Evolutionary conservation across 768 basidiomycete genomes (phyloP).

Genomic region (Clavaria fumosa): DNA sequence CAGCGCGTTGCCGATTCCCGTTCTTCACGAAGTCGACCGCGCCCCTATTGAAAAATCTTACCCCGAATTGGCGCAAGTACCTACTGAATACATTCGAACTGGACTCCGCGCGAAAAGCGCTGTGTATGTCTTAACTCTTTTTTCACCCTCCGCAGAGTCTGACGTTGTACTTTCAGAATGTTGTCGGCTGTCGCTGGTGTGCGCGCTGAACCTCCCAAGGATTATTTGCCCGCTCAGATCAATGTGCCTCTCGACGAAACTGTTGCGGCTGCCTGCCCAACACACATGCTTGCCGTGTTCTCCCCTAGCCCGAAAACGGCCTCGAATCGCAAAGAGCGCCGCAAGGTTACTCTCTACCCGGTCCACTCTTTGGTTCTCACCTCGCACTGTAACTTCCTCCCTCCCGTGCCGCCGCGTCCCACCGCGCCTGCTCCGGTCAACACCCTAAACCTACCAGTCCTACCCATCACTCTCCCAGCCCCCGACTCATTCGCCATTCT

Average conservation of each 20-base stretch:
- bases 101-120: constrained; percentile 33
- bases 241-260: background rate
- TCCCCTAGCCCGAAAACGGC: constrained; percentile 12
- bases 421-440: constrained; percentile 18
- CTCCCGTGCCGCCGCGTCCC: constrained; percentile 30
- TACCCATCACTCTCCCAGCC: constrained; percentile 45
- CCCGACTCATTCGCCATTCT: constrained; percentile 46
- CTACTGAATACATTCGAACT: constrained; percentile 52
- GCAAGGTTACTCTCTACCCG: constrained; percentile 38
- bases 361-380: constrained; percentile 58
- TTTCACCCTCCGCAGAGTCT: constrained; percentile 10
- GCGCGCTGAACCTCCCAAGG: constrained; percentile 15
- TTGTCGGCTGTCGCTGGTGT: constrained; percentile 36
- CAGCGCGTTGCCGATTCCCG: background rate
- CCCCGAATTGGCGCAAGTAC: constrained; percentile 46
- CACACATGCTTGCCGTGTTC: constrained; percentile 38
- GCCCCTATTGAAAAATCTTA: constrained; percentile 38
- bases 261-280: constrained; percentile 25
- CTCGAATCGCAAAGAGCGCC: constrained; percentile 9
- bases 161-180: constrained; percentile 26
- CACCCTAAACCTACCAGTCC: constrained; percentile 39
- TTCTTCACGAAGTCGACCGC: background rate
- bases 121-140: constrained; percentile 21
- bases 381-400: constrained; percentile 50
- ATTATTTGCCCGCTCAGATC: background rate